These are phyloP conservation scores for Rhizopus sp. DNA, from an alignment of 371 early-diverging fungal species.

Conservation along the genomic window DNA sequence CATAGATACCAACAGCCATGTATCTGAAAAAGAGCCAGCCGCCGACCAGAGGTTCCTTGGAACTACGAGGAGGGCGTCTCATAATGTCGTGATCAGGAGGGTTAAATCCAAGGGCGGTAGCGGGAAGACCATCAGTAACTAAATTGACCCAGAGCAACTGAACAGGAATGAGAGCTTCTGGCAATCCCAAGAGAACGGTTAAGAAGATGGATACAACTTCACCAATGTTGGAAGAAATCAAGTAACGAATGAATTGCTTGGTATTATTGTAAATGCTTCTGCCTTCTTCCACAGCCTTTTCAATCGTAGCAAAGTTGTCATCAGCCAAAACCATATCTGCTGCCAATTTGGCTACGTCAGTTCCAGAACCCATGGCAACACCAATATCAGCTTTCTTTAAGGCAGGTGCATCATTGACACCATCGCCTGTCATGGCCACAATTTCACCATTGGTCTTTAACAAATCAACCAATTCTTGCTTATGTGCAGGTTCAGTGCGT, in stretches of 20 bases:
- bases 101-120: slow-evolving; percentile 98
- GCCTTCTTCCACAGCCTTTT: slow-evolving; percentile 96
- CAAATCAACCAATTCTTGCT: slow-evolving; percentile 88
- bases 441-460: slow-evolving; percentile 89
- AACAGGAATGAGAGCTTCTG: slow-evolving; percentile 96
- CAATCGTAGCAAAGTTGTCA: slow-evolving; percentile 97
- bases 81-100: slow-evolving; percentile 96
- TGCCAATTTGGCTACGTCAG: slow-evolving; percentile 97
- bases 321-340: slow-evolving; percentile 97
- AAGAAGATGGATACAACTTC: slow-evolving; percentile 90
- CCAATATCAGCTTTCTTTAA: slow-evolving; percentile 98
- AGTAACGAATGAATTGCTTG: slow-evolving; percentile 96
- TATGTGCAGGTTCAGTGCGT: slow-evolving; percentile 94
- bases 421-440: slow-evolving; percentile 99
- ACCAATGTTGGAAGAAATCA: slow-evolving; percentile 92
- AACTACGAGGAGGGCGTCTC: slow-evolving; percentile 86
- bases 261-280: slow-evolving; percentile 96
- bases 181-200: slow-evolving; percentile 93
- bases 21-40: slow-evolving; percentile 95
- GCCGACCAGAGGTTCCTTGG: slow-evolving; percentile 87
- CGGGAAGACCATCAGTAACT: slow-evolving; percentile 96
- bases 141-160: slow-evolving; percentile 98
- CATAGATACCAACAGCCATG: slow-evolving; percentile 89
- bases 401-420: slow-evolving; percentile 98
- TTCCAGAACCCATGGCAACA: slow-evolving; percentile 97